Conservation (phyloP, 73 alveolate species). For the Tetrahymena borealis region DNA sequence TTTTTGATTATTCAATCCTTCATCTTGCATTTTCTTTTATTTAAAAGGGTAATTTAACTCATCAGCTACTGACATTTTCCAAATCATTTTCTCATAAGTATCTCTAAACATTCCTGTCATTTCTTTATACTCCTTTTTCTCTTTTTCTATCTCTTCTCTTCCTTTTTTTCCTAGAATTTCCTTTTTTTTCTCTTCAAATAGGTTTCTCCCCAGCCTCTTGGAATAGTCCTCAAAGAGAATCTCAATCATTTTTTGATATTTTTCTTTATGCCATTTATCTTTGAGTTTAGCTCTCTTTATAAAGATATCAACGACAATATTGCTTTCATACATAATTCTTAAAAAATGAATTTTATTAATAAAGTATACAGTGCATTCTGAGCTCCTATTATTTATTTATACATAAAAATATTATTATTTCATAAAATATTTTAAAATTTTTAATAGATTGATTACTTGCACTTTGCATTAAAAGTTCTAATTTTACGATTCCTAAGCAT, state of each 20-base stretch:
- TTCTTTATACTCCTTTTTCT: background rate
- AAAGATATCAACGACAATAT: background rate
- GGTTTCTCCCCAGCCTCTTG: background rate
- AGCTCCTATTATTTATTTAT: background rate
- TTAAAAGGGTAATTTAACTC: background rate
- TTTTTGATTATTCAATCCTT: background rate
- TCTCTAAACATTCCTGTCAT: background rate
- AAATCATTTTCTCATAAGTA: background rate
- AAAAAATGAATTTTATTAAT: background rate
- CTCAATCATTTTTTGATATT: background rate
- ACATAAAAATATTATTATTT: background rate
- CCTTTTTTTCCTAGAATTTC: background rate
- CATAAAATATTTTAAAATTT: background rate
- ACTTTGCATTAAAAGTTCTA: background rate
- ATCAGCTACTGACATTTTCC: background rate
- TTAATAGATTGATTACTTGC: background rate
- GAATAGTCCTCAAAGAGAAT: background rate
- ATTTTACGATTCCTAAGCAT: background rate
- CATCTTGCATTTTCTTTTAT: background rate
- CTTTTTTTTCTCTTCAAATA: background rate
- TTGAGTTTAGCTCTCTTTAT: background rate
- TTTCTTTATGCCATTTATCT: conserved; percentile 1
- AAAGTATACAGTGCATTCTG: background rate
- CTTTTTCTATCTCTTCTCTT: background rate
- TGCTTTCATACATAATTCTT: background rate